Base-by-base conservation (phyloP, 2,329 filamentous ascomycete species). In the Penicillium sp. region DNA sequence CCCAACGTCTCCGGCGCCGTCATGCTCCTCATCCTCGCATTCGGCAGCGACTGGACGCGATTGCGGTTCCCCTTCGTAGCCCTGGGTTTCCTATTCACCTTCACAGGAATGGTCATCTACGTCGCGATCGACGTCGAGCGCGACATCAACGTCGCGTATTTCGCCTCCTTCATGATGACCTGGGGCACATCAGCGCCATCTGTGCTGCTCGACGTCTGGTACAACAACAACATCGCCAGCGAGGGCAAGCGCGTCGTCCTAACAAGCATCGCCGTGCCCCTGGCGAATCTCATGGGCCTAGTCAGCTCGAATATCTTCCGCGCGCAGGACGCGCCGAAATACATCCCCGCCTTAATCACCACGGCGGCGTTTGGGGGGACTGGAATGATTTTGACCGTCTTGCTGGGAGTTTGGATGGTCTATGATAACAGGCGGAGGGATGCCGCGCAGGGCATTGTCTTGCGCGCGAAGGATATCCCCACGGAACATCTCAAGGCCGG, bases 141-240 rank as follows among this genome's bases (percentile, higher is more conserved):
- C 3, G 80, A 89, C 45, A 73, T 90, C 17, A 82, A 84, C 4
- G 81, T 91, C 1, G 90, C 90, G 0, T 93, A 93, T 71, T 92
- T 88, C 66, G 89, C 90, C 6, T 88, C 85, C 60, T 93, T 93
- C 75, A 90, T 93, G 88, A 92, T 93, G 89, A 90, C 88, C 9
- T 92, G 90, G 88, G 91, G 91, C 17, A 91, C 90, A 0, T 89
- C 87, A 1, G 90, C 90, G 0, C 90, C 91, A 0, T 90, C 87
- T 0, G 90, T 92, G 7, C 80, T 93, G 11, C 80, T 77, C 15
- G 79, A 87, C 67, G 81, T 86, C 60, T 89, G 88, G 88, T 93
- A 92, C 78, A 93, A 91, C 78, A 93, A 93, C 81, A 93, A 93
- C 73, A 85, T 92, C 60, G 90, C 90, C 1, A 85, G 93, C 69